Evolutionary conservation across 2,329 filamentous ascomycete species (phyloP).

Genomic region (Colletotrichum tanaceti): DNA sequence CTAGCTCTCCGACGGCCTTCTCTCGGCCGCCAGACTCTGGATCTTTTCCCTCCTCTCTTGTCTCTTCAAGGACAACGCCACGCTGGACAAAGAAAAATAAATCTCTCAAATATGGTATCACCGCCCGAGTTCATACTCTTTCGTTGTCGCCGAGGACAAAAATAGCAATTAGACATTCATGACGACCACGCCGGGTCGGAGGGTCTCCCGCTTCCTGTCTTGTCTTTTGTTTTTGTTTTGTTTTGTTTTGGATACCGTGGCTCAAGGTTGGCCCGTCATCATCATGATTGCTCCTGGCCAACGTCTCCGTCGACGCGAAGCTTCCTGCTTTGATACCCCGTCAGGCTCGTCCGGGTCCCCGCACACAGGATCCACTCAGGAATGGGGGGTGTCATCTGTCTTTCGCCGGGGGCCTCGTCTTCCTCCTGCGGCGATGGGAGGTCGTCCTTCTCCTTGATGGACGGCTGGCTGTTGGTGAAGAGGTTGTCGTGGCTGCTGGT

Average conservation of each 20-base stretch:
- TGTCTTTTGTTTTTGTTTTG: background rate
- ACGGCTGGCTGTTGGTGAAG: slow-evolving; percentile 31
- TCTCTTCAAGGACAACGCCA: slow-evolving; percentile 35
- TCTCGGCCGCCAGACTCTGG: slow-evolving; percentile 7
- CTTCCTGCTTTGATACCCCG: slow-evolving; percentile 58
- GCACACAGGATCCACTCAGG: slow-evolving; percentile 70
- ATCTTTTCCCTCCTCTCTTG: slow-evolving; percentile 19
- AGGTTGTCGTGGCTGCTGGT: slow-evolving; percentile 64
- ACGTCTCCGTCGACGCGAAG: slow-evolving; percentile 42
- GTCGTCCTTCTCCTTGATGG: slow-evolving; percentile 44
- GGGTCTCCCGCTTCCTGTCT: background rate
- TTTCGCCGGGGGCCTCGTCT: slow-evolving; percentile 47
- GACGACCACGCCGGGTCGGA: slow-evolving; percentile 38
- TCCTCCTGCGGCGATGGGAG: slow-evolving; percentile 37
- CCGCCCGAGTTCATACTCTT: slow-evolving; percentile 36
- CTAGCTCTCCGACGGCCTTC: slow-evolving; percentile 13
- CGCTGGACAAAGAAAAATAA: slow-evolving; percentile 37
- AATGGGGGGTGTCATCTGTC: slow-evolving; percentile 69
- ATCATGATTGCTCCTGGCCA: slow-evolving; percentile 44
- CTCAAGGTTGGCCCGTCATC: slow-evolving; percentile 7
- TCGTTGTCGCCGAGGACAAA: slow-evolving; percentile 19
- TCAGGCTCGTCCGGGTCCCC: slow-evolving; percentile 61
- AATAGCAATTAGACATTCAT: slow-evolving; percentile 41
- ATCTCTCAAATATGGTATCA: slow-evolving; percentile 40
- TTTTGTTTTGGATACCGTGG: slow-evolving; percentile 1